Evolutionary conservation across 2,329 filamentous ascomycete genomes (phyloP), one percentile per base, ranked within the genome.

Genomic region (Exophiala alcalophila): DNA sequence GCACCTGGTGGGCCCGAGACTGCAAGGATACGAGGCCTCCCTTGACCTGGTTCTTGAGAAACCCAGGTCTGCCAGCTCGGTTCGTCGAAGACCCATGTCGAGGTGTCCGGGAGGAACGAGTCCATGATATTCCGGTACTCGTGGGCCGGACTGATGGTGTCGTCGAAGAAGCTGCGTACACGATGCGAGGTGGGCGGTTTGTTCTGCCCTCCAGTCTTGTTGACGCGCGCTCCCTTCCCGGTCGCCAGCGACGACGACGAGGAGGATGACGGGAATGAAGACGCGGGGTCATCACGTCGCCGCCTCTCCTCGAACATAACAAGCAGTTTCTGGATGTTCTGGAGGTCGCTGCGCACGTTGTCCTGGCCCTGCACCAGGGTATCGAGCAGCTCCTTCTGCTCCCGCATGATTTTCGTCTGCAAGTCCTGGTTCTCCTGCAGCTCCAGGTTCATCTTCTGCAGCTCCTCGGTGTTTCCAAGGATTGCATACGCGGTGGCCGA

Each of bases 381-480:
- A 12, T 40, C 36, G 9, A 40, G 36, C 27, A 40, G 20, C 19
- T 30, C 14, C 9, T 16, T 40, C 36, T 40, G 36, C 15, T 35
- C 32, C 20, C 26, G 20, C 18, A 35, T 35, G 20, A 35, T 35
- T 16, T 18, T 20, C 15, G 36, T 40, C 27, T 40, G 36, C 36
- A 30, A 30, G 14, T 40, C 27, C 27, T 40, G 36, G 19, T 40
- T 40, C 18, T 40, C n/a, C 27, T 31, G 36, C n/a, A 40, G 36
- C 8, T 40, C 36, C 6, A 27, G 31, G n/a, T 40, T 40, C 42
- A 40, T 45, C 4, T 18, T 16, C 12, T 34, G 27, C 14, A 45
- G 25, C n/a, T 42, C 25, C 16, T 47, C 43, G 23, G 43, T 47
- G 25, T 47, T 47, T 5, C 19, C 37, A n/a, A 47, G 25, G 20